These are phyloP conservation scores for Cercospora zeae-maydis DNA, from an alignment of 2,329 filamentous ascomycete species.

Conservation along the genomic window DNA sequence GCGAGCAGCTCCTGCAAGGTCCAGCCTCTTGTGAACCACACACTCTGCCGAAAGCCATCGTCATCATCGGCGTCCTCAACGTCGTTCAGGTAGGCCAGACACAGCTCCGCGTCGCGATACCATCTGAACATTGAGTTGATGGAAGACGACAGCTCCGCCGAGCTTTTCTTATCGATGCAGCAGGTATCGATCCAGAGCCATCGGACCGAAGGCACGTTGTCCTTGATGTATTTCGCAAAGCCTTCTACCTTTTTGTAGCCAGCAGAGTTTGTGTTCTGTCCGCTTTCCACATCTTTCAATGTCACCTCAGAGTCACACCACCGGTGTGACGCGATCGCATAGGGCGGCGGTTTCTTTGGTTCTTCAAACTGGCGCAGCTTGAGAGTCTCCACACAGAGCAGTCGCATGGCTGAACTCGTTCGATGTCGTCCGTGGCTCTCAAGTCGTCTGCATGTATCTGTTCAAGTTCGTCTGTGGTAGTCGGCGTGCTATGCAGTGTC, in stretches of 20 bases:
- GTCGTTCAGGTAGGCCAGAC: constrained; percentile 23
- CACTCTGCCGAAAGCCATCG: constrained; percentile 11
- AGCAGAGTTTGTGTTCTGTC: constrained; percentile 8
- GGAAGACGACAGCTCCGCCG: constrained; percentile 20
- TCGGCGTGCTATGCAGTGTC: neutral
- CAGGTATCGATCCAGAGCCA: constrained; percentile 29
- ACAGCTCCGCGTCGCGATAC: constrained; percentile 23
- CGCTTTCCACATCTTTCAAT: constrained; percentile 16
- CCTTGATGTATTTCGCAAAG: constrained; percentile 20
- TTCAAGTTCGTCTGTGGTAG: neutral
- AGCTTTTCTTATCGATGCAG: constrained; percentile 25
- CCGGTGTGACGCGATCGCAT: constrained; percentile 23
- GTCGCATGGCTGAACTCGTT: neutral
- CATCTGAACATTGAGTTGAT: constrained; percentile 27
- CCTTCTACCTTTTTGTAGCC: constrained; percentile 21
- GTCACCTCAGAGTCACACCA: constrained; percentile 17
- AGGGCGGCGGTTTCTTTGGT: neutral
- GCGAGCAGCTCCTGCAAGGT: constrained; percentile 29
- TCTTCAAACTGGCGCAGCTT: neutral
- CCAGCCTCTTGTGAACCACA: constrained; percentile 28
- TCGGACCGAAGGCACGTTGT: constrained; percentile 13
- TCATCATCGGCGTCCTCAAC: constrained; percentile 6
- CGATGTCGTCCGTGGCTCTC: neutral
- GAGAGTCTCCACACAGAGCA: neutral
- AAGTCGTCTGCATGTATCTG: neutral